These are phyloP conservation scores for Talaromyces wortmannii DNA, from an alignment of 495 filamentous ascomycete species.

Conservation along the genomic window DNA sequence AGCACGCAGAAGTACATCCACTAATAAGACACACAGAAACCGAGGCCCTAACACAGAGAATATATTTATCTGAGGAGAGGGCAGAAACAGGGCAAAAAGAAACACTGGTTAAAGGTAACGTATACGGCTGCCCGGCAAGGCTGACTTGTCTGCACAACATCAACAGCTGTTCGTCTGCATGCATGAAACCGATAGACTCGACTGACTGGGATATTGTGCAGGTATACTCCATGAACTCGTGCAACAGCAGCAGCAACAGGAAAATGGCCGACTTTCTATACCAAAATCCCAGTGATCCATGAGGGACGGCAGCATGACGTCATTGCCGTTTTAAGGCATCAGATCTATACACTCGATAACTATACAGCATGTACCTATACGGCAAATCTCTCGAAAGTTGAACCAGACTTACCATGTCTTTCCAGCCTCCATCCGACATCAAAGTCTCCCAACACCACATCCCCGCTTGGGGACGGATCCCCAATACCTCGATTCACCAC, in stretches of 20 bases:
- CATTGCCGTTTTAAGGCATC: not conserved
- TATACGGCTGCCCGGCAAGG: too few relatives aligned
- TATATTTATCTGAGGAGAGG: not conserved
- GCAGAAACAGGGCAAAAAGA: not conserved
- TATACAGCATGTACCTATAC: not conserved
- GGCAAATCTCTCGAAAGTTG: conserved; percentile 2
- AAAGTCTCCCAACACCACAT: conserved; percentile 52
- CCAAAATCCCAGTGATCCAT: too few relatives aligned
- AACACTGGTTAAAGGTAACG: not conserved
- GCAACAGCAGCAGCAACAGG: too few relatives aligned
- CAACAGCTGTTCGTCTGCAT: too few relatives aligned
- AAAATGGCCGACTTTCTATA: too few relatives aligned
- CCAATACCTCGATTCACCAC: conserved; percentile 58
- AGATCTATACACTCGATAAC: not conserved
- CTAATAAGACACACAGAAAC: too few relatives aligned
- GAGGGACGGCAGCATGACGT: not conserved
- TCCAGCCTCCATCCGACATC: conserved; percentile 42
- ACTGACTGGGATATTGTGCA: too few relatives aligned
- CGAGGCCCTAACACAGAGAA: too few relatives aligned
- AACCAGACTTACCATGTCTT: conserved; percentile 12
- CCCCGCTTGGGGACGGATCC: conserved; percentile 46
- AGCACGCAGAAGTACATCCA: too few relatives aligned
- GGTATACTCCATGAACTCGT: too few relatives aligned
- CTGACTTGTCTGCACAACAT: too few relatives aligned
- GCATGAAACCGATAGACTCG: too few relatives aligned